These are phyloP conservation scores for Xylariaceae sp. DNA, from an alignment of 2,329 filamentous ascomycete species.

Conservation along the genomic window DNA sequence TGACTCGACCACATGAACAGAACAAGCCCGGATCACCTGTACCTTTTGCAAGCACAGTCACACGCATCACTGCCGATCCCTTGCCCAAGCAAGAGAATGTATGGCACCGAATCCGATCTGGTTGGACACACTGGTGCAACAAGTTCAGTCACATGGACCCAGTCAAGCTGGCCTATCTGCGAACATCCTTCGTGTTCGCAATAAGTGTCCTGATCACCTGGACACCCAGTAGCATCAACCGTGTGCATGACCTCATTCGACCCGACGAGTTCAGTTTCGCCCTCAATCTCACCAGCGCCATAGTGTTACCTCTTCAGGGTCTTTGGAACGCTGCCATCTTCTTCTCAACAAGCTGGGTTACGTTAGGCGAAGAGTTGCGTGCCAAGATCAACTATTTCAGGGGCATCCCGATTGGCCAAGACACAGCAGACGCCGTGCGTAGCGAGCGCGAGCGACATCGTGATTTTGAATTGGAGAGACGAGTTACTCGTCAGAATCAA, in stretches of 20 bases:
- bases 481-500: conserved; percentile 10
- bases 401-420: conserved; percentile 27
- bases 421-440: conserved; percentile 25
- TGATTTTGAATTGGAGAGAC: conserved; percentile 22
- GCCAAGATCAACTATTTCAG: conserved; percentile 14
- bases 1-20: conserved; percentile 5
- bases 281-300: conserved; percentile 64
- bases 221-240: conserved; percentile 68
- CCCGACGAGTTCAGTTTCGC: conserved; percentile 52
- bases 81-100: conserved; percentile 6
- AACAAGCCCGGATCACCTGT: conserved; percentile 9
- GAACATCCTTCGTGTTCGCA: conserved; percentile 58
- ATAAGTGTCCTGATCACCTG: conserved; percentile 59
- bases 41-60: conserved; percentile 25
- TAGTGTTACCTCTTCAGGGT: conserved; percentile 73
- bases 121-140: conserved; percentile 23
- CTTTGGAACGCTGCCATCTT: conserved; percentile 80
- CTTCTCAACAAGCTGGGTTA: conserved; percentile 56
- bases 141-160: conserved; percentile 46
- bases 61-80: conserved; percentile 30
- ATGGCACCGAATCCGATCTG: conserved; percentile 13
- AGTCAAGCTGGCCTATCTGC: conserved; percentile 57
- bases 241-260: conserved; percentile 63
- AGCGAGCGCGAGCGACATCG: conserved; percentile 22
- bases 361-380: conserved; percentile 35